Evolutionary conservation across 2,329 filamentous ascomycete genomes (phyloP).

Genomic region (Sporothrix protearum): DNA sequence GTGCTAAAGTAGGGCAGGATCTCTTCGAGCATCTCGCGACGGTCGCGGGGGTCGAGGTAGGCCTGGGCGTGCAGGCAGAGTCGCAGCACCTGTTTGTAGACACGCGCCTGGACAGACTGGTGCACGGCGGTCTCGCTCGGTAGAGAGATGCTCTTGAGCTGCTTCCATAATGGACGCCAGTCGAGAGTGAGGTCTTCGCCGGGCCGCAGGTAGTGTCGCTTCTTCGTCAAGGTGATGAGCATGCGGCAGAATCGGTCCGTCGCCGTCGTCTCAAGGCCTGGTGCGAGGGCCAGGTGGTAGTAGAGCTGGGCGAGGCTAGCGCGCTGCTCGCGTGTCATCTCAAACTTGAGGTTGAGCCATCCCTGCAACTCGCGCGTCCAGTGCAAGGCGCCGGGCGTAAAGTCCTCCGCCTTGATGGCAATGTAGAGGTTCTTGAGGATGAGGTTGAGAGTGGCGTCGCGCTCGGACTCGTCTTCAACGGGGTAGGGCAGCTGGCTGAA

Average conservation of each 20-base stretch:
- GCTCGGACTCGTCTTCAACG: slow-evolving; percentile 74
- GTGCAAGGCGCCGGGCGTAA: slow-evolving; percentile 86
- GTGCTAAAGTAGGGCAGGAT: slow-evolving; percentile 86
- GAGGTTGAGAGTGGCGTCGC: slow-evolving; percentile 74
- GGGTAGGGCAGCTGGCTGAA: slow-evolving; percentile 84
- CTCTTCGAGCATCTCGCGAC: slow-evolving; percentile 76
- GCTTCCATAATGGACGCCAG: slow-evolving; percentile 89
- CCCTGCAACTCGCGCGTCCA: slow-evolving; percentile 95
- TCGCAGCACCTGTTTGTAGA: slow-evolving; percentile 70
- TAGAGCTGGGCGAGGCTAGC: slow-evolving; percentile 85
- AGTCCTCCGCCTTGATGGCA: slow-evolving; percentile 86
- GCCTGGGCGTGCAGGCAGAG: slow-evolving; percentile 85
- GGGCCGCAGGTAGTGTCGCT: slow-evolving; percentile 91
- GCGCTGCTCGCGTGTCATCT: slow-evolving; percentile 80
- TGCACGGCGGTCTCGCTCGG: slow-evolving; percentile 74
- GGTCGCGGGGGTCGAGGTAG: slow-evolving; percentile 87
- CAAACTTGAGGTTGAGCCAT: slow-evolving; percentile 96
- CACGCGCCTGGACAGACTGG: slow-evolving; percentile 53
- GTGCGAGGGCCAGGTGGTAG: slow-evolving; percentile 87
- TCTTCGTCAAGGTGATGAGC: slow-evolving; percentile 93
- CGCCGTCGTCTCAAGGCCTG: slow-evolving; percentile 76
- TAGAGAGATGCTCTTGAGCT: slow-evolving; percentile 85
- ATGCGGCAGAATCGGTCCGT: slow-evolving; percentile 93
- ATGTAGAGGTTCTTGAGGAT: slow-evolving; percentile 95
- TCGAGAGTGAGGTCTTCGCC: slow-evolving; percentile 86